Conservation (phyloP, 768 basidiomycete genomes). For the Trametes meyenii region DNA sequence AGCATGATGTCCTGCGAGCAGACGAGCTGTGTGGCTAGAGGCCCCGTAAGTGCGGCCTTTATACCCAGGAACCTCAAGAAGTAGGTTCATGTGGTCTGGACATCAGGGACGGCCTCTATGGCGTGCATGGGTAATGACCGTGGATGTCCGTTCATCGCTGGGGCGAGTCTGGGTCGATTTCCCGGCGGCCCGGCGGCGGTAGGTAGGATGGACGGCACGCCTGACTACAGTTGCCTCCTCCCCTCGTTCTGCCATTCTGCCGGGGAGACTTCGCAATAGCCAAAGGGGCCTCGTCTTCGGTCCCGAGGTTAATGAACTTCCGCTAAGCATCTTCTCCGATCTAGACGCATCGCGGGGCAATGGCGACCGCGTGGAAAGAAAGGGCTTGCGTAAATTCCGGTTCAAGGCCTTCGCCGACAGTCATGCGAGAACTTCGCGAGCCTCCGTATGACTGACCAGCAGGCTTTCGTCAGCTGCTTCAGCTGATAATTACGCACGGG, state of each 20-base stretch:
- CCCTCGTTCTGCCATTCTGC: not conserved
- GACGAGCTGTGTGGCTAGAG: not conserved
- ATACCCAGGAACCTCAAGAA: not conserved
- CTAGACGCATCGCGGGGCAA: too few relatives aligned
- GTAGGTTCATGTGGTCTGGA: not conserved
- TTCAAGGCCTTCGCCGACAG: too few relatives aligned
- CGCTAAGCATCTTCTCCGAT: too few relatives aligned
- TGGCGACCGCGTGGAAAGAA: too few relatives aligned
- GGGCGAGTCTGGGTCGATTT: not conserved
- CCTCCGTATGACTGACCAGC: too few relatives aligned
- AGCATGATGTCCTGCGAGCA: not conserved
- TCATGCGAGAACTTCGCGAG: too few relatives aligned
- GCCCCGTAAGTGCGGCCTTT: not conserved
- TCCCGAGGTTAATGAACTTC: too few relatives aligned
- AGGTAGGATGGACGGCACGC: not conserved
- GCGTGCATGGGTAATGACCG: not conserved
- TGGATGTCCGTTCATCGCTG: not conserved
- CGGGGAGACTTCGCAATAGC: too few relatives aligned
- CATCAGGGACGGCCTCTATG: not conserved
- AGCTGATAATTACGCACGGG: too few relatives aligned
- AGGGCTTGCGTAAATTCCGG: too few relatives aligned
- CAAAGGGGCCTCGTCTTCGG: too few relatives aligned
- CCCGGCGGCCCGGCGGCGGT: constrained; percentile 2
- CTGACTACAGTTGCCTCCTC: not conserved
- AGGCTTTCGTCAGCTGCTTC: too few relatives aligned